phyloP scores from a whole-genome alignment of 306 rosid genomes.

The Rubus parviflorus region DNA sequence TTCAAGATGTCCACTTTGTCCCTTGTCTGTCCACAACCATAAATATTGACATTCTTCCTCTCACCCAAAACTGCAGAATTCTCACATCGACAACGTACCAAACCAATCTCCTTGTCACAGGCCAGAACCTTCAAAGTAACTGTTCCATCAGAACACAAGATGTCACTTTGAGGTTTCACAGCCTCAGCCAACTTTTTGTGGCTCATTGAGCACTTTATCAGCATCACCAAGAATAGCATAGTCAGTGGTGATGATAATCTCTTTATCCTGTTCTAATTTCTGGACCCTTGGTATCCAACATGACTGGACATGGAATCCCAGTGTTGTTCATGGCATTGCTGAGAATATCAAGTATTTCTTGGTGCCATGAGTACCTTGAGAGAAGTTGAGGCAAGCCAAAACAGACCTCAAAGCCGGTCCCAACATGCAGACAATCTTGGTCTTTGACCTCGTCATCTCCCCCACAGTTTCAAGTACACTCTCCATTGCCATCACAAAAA shows the following conservation, averaged over 20 bases:
- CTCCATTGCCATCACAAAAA: too few relatives aligned
- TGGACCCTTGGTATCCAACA: slow-evolving; percentile 40
- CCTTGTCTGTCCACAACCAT: slow-evolving; percentile 81
- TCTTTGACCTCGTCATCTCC: slow-evolving; percentile 9
- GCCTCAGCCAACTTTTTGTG: slow-evolving; percentile 80
- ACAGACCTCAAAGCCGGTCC: too few relatives aligned
- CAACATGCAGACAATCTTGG: slow-evolving; percentile 33
- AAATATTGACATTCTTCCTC: slow-evolving; percentile 88
- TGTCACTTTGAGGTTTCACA: slow-evolving; percentile 72
- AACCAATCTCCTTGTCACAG: slow-evolving; percentile 54
- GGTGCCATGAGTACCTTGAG: slow-evolving; percentile 34
- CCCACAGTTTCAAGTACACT: too few relatives aligned
- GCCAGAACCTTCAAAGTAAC: slow-evolving; percentile 65
- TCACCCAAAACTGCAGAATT: slow-evolving; percentile 79
- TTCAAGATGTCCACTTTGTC: slow-evolving; percentile 73
- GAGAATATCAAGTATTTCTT: slow-evolving; percentile 28
- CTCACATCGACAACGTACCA: slow-evolving; percentile 73
- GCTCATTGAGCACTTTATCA: slow-evolving; percentile 65
- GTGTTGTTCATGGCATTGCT: slow-evolving; percentile 27
- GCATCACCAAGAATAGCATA: slow-evolving; percentile 73
- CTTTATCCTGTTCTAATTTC: slow-evolving; percentile 84
- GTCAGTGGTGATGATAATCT: slow-evolving; percentile 77
- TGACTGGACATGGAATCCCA: slow-evolving; percentile 32
- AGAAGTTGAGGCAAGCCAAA: slow-evolving; percentile 42
- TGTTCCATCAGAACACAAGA: slow-evolving; percentile 84